Evolutionary conservation across 768 basidiomycete genomes (phyloP), one percentile per base, ranked within the genome.

Genomic region (Lactifluus pinguis): DNA sequence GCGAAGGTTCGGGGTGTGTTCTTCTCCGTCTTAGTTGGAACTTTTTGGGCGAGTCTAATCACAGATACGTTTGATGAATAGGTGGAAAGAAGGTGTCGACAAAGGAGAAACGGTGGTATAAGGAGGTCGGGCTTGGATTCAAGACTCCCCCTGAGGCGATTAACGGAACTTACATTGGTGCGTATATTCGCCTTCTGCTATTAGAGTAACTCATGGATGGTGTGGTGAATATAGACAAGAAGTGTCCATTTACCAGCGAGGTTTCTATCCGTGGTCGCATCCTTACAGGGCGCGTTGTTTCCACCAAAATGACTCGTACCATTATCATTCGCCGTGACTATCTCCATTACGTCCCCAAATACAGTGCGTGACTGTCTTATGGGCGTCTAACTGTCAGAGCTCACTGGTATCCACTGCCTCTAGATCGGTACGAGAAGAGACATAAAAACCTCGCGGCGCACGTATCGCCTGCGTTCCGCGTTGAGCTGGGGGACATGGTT

Each of bases 251-350:
- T 83, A 95, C 92, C 66, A 91, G 95, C 66, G 80, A 93, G 68
- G 79, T 99, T 70, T 98, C 97, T 59, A 99, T 99, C 74, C 95
- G 97, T 72, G 97, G 97, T 58, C 95, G 97, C 70, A 99, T 99
- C 77, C 79, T 99, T 65, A 95, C 94, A 53, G 97, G 97, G 75
- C 92, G 92, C 75, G 95, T 99, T 64, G 80, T 98, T 63, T 98
- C 95, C 55, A 97, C 95, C 50, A 99, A 99, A 83, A 98, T 99
- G 97, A 95, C 89, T 74, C 92, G 95, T 73, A 98, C 97, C 61
- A 83, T 98, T 73, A 84, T 98, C 77, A 93, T 99, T 78, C 94
- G 97, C 66, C 81, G 89, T 66, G 89, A 93, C 76, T 92, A 92
- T 76, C 84, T 94, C 51, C 92, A 94, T 79, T 98, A 94, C 79